Base-by-base conservation (phyloP, 345 rosid species). In the Corymbia maculata region DNA sequence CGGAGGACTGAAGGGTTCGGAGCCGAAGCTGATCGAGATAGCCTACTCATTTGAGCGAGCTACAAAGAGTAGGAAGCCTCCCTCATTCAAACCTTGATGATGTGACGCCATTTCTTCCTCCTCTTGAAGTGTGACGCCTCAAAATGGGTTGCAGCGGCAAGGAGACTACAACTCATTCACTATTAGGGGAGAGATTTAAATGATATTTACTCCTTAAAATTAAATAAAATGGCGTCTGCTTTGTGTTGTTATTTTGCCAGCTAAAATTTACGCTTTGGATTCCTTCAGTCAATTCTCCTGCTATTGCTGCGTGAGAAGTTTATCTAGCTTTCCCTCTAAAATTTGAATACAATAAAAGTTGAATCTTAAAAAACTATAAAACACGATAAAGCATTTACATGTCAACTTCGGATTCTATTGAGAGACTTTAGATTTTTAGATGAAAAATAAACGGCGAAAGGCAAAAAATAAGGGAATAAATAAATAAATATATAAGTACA, bases 1-100 rank as follows among this genome's bases (percentile, higher is more conserved):
- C 79, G 94, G 94, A 13, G 98, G 97, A 19, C 86, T 94, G 15
- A 94, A 92, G 91, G 95, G 95, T 30, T 88, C 94, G 24, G 98
- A 96, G 87, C 96, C 96, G n/a, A 93, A 93, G 87, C 94, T 97
- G 17, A 95, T 96, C 36, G 95, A 97, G 86, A 94, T 96, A 85
- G 95, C 96, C 9, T 95, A 92, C 88, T 95, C 87, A 42, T 95
- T 96, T 79, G 98, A 97, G 92, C 97, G 94, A 87, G 95, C 96
- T 52, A 95, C 97, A 21, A 90, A 68, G 88, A 86, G 93, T 51
- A 93, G 97, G 89, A 93, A 91, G 90, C 95, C 97, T 85, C 98
- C 97, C 42, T 64, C 90, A 21, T 90, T 93, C 59, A 59, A 53
- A 66, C 80, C 88, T 47, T 86, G 53, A 84, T 42, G 82, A 75